phyloP scores from a whole-genome alignment of 371 early-diverging fungal genomes.

The Umbelopsis sp. region DNA sequence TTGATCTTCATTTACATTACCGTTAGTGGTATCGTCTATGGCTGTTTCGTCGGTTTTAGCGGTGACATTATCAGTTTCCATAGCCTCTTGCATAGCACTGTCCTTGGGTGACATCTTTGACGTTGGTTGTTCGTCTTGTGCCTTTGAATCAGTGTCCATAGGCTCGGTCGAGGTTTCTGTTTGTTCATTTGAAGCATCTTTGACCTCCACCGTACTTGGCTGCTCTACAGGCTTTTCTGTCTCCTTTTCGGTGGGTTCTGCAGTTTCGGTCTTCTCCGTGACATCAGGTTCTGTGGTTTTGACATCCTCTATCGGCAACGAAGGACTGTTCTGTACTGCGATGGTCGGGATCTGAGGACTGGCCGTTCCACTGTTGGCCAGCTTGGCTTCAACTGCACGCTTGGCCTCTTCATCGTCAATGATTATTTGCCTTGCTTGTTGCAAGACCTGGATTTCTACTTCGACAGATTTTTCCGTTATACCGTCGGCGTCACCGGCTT shows the following conservation, averaged over 20 bases:
- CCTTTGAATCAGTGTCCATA: not conserved
- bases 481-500: constrained; percentile 12
- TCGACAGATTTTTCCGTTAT: constrained; percentile 42
- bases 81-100: not conserved
- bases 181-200: not conserved
- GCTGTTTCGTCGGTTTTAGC: not conserved
- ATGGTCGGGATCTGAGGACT: not conserved
- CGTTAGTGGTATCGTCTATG: not conserved
- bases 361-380: not conserved
- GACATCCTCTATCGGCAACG: not conserved
- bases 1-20: not conserved
- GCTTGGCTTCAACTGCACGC: not conserved
- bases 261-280: not conserved
- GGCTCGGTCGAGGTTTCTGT: not conserved
- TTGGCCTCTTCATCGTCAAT: not conserved
- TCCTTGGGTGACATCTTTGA: not conserved
- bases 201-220: not conserved
- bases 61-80: not conserved
- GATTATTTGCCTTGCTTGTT: constrained; percentile 28
- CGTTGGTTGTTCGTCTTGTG: not conserved
- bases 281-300: not conserved
- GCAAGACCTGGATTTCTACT: constrained; percentile 38
- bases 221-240: not conserved
- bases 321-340: too few relatives aligned
- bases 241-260: not conserved